Conservation (phyloP, 116 monocot genomes). For the Papilionanthe hybrid region DNA sequence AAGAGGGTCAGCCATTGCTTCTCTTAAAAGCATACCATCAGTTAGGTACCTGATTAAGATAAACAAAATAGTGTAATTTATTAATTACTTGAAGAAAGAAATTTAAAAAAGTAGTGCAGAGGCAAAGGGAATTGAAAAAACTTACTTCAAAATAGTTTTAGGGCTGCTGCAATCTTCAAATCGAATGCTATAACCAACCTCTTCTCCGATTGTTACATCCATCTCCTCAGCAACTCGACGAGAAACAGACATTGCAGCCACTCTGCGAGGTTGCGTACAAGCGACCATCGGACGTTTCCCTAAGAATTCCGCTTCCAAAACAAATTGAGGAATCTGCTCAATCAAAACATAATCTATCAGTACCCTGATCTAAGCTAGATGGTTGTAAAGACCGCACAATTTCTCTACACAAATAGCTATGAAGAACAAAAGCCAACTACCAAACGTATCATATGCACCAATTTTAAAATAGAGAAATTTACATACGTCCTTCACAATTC, state of each 20-base stretch:
- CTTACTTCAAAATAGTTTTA: constrained; percentile 90
- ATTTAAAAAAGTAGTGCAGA: neutral
- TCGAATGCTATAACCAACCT: constrained; percentile 93
- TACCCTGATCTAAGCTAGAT: too few relatives aligned
- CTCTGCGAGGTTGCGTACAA: constrained; percentile 90
- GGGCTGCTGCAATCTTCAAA: constrained; percentile 97
- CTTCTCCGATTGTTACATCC: constrained; percentile 95
- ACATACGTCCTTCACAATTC: too few relatives aligned
- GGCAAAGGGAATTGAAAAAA: neutral
- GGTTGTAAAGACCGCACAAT: too few relatives aligned
- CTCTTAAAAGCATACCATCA: constrained; percentile 93
- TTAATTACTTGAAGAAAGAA: neutral
- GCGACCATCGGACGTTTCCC: constrained; percentile 84
- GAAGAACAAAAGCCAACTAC: neutral
- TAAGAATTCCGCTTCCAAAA: constrained; percentile 68
- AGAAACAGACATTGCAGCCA: constrained; percentile 97
- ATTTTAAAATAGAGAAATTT: too few relatives aligned
- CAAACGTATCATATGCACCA: neutral
- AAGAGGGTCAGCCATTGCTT: constrained; percentile 79
- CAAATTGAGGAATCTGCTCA: constrained; percentile 96
- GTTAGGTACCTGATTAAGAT: constrained; percentile 71
- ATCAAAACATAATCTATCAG: neutral
- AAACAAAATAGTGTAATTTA: neutral
- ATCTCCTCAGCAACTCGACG: constrained; percentile 96
- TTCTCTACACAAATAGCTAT: neutral